Conservation (phyloP, 495 filamentous ascomycete genomes). For the Neurospora terricola region DNA sequence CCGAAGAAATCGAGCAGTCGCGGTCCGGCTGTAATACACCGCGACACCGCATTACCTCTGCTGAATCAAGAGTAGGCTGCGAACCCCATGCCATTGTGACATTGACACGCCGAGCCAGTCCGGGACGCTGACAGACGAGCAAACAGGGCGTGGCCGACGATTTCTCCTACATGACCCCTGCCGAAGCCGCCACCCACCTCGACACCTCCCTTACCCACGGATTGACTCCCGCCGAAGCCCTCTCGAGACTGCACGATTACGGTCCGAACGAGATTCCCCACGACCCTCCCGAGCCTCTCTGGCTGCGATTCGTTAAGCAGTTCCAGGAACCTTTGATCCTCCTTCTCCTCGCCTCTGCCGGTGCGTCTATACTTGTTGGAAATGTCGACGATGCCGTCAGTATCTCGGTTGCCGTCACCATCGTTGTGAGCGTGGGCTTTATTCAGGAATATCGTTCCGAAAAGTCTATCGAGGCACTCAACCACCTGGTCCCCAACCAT, state of each 20-base stretch:
- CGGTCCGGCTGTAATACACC: slow-evolving; percentile 21
- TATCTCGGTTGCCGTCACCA: slow-evolving; percentile 89
- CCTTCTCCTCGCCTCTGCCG: slow-evolving; percentile 84
- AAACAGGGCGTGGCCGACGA: slow-evolving; percentile 39
- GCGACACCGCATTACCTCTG: slow-evolving; percentile 32
- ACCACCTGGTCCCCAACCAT: slow-evolving; percentile 85
- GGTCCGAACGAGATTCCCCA: slow-evolving; percentile 93
- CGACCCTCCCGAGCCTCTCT: slow-evolving; percentile 85
- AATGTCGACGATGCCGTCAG: slow-evolving; percentile 94
- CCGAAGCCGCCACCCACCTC: slow-evolving; percentile 69
- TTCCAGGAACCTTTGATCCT: slow-evolving; percentile 88
- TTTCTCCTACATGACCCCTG: slow-evolving; percentile 50
- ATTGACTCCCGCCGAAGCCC: slow-evolving; percentile 69
- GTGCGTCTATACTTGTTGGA: slow-evolving; percentile 81
- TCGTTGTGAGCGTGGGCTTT: slow-evolving; percentile 93
- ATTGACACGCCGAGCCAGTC: not conserved
- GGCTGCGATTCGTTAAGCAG: slow-evolving; percentile 90
- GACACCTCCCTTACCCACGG: slow-evolving; percentile 76
- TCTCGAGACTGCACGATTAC: slow-evolving; percentile 64
- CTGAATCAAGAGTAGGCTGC: slow-evolving; percentile 34
- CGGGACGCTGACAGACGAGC: slow-evolving; percentile 4
- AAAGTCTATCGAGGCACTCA: slow-evolving; percentile 92
- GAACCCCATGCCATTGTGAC: not conserved
- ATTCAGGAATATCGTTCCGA: slow-evolving; percentile 97
- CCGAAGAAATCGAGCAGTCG: slow-evolving; percentile 19